phyloP scores from a whole-genome alignment of 1,139 yeast species.

The Yamadazyma kanchanaburiensis region DNA sequence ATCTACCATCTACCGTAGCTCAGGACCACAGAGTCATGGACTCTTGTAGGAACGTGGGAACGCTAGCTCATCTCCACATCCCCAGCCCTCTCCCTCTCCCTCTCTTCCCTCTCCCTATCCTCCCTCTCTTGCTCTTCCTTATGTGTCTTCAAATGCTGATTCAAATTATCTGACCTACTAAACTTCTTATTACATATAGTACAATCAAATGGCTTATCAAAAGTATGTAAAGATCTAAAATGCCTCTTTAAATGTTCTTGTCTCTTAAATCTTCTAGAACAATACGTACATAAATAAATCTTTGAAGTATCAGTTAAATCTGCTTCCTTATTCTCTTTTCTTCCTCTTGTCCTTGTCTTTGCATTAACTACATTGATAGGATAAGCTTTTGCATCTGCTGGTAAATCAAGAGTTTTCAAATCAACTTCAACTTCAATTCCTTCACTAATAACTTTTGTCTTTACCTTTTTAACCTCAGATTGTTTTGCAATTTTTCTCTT shows the following conservation, averaged over 20 bases:
- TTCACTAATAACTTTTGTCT: constrained; percentile 22
- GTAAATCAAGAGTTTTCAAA: constrained; percentile 38
- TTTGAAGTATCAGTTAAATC: constrained; percentile 41
- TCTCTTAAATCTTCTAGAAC: constrained; percentile 65
- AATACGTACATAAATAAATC: constrained; percentile 44
- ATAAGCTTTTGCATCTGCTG: constrained; percentile 37
- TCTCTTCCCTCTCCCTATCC: too few species aligned
- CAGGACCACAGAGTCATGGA: too few species aligned
- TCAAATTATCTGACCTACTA: constrained; percentile 71
- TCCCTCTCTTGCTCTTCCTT: constrained; percentile 38
- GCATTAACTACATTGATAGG: constrained; percentile 33
- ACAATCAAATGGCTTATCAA: constrained; percentile 74
- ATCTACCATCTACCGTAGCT: too few species aligned
- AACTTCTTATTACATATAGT: constrained; percentile 68
- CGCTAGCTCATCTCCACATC: too few species aligned
- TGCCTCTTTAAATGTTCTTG: constrained; percentile 81
- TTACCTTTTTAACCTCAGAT: constrained; percentile 12
- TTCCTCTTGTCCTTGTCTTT: constrained; percentile 39
- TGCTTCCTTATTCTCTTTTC: constrained; percentile 47
- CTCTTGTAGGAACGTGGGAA: too few species aligned
- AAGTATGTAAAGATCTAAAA: constrained; percentile 68
- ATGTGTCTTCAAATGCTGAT: constrained; percentile 76
- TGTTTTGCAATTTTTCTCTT: constrained; percentile 15
- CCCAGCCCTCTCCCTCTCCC: too few species aligned
- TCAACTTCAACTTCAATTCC: constrained; percentile 44